A percentile compares a stretch with the other conserved stretches of the same genome.
These are phyloP conservation scores for Periconia macrospinosa DNA, from an alignment of 2,329 filamentous ascomycete species.

Conservation along the genomic window DNA sequence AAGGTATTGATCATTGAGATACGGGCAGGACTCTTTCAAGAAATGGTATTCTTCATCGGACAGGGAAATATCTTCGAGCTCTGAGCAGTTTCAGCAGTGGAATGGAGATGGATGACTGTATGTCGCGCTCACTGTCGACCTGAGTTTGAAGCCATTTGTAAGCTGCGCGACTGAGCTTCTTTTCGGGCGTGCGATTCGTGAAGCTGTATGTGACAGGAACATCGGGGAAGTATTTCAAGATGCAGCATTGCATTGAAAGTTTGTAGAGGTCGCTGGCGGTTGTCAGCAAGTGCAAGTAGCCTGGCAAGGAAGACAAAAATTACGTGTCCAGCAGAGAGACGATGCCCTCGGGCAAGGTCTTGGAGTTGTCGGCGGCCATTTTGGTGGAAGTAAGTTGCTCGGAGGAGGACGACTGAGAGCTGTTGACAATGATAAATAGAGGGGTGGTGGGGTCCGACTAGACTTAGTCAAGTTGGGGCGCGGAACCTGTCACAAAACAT, in stretches of 20 bases:
- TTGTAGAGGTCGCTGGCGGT: constrained; percentile 73
- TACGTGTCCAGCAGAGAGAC: constrained; percentile 53
- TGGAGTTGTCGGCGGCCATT: constrained; percentile 23
- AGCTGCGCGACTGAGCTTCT: constrained; percentile 81
- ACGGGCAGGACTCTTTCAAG: constrained; percentile 76
- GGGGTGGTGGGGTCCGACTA: constrained; percentile 29
- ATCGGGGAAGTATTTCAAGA: constrained; percentile 87
- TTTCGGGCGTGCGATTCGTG: constrained; percentile 92
- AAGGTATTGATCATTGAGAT: constrained; percentile 77
- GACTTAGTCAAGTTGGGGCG: not conserved
- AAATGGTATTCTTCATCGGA: constrained; percentile 79
- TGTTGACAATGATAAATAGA: constrained; percentile 12
- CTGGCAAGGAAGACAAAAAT: constrained; percentile 4
- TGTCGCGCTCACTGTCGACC: constrained; percentile 65
- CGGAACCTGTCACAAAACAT: not conserved
- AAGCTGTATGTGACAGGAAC: constrained; percentile 84
- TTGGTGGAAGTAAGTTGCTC: not conserved
- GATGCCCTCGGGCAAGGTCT: constrained; percentile 41
- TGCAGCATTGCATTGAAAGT: constrained; percentile 90
- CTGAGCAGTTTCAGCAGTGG: constrained; percentile 47
- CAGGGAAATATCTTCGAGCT: constrained; percentile 79
- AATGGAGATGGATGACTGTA: not conserved
- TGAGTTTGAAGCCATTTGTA: constrained; percentile 85
- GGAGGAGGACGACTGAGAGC: not conserved
- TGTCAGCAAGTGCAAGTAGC: constrained; percentile 4